These are phyloP conservation scores for Cercospora sp. DNA, from an alignment of 2,329 filamentous ascomycete genomes.

Conservation along the genomic window DNA sequence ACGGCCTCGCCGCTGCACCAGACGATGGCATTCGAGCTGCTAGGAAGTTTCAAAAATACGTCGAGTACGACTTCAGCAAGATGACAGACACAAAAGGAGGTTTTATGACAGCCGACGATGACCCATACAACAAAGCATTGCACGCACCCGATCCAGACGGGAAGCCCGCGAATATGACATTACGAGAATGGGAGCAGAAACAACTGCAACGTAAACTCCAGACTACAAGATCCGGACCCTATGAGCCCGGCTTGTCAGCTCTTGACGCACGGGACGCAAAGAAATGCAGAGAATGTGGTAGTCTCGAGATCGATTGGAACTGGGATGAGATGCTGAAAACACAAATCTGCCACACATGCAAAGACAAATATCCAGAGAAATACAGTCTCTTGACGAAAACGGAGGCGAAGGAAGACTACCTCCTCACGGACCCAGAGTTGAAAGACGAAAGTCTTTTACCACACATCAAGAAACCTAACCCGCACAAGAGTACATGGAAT, in stretches of 20 bases:
- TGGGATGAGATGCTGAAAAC: conserved; percentile 84
- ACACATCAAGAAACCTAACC: conserved; percentile 85
- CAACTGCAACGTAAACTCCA: conserved; percentile 73
- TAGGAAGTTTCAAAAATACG: conserved; percentile 87
- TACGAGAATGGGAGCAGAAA: conserved; percentile 86
- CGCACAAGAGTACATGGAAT: conserved; percentile 94
- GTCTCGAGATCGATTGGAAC: conserved; percentile 87
- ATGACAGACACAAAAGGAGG: conserved; percentile 98
- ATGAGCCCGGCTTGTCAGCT: conserved; percentile 83
- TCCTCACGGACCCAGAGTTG: conserved; percentile 93
- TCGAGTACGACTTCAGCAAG: conserved; percentile 96
- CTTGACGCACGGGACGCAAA: conserved; percentile 61
- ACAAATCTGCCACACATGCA: conserved; percentile 77
- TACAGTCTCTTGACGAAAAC: conserved; percentile 97
- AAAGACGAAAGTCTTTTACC: conserved; percentile 83
- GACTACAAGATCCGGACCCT: conserved; percentile 75
- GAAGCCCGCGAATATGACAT: conserved; percentile 83
- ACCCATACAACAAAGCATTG: conserved; percentile 81
- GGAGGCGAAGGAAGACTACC: conserved; percentile 91
- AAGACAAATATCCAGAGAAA: conserved; percentile 86
- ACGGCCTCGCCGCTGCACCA: conserved; percentile 40
- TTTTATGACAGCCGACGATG: conserved; percentile 86
- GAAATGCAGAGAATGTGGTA: conserved; percentile 79
- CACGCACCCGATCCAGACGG: conserved; percentile 55
- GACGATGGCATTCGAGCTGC: conserved; percentile 68